Conservation (phyloP, 495 filamentous ascomycete genomes). For the Penicillium nucicola region DNA sequence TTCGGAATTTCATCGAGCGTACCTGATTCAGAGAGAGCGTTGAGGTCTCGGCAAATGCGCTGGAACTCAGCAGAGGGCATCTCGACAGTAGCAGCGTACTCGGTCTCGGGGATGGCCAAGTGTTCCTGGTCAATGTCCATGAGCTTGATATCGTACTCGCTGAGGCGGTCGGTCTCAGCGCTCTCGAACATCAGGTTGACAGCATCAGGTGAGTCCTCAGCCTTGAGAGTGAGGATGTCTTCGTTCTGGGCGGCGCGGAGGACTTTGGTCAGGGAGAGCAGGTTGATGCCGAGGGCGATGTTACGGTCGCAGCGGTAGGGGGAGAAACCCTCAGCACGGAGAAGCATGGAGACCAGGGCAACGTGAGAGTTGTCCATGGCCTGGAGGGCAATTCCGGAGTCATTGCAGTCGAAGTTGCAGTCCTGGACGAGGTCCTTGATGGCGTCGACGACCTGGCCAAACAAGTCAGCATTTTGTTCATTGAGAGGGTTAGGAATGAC, state of each 20-base stretch:
- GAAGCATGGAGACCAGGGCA: slow-evolving; percentile 96
- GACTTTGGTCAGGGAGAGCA: slow-evolving; percentile 94
- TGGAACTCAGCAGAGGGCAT: slow-evolving; percentile 93
- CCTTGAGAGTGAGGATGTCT: slow-evolving; percentile 94
- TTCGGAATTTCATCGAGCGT: slow-evolving; percentile 19
- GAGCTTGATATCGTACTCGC: slow-evolving; percentile 98
- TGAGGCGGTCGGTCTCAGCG: slow-evolving; percentile 81
- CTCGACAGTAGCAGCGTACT: slow-evolving; percentile 86
- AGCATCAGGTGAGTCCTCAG: slow-evolving; percentile 91
- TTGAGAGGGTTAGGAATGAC: background rate
- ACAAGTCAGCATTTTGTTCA: background rate
- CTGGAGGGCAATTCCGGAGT: slow-evolving; percentile 95
- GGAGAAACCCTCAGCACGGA: slow-evolving; percentile 92
- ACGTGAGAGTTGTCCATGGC: slow-evolving; percentile 99
- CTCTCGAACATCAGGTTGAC: slow-evolving; percentile 96
- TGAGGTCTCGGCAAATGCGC: slow-evolving; percentile 90
- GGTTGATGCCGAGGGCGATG: slow-evolving; percentile 96
- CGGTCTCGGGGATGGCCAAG: slow-evolving; percentile 95
- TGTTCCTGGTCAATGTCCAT: slow-evolving; percentile 99
- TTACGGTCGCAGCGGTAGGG: slow-evolving; percentile 99
- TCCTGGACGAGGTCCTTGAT: slow-evolving; percentile 99
- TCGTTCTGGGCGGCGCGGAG: slow-evolving; percentile 91
- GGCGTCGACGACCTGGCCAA: slow-evolving; percentile 83
- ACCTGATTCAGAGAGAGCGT: slow-evolving; percentile 92
- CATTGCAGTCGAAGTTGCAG: slow-evolving; percentile 99